Base-by-base conservation (phyloP, 2,329 filamentous ascomycete species). In the Diplodia sapinea region DNA sequence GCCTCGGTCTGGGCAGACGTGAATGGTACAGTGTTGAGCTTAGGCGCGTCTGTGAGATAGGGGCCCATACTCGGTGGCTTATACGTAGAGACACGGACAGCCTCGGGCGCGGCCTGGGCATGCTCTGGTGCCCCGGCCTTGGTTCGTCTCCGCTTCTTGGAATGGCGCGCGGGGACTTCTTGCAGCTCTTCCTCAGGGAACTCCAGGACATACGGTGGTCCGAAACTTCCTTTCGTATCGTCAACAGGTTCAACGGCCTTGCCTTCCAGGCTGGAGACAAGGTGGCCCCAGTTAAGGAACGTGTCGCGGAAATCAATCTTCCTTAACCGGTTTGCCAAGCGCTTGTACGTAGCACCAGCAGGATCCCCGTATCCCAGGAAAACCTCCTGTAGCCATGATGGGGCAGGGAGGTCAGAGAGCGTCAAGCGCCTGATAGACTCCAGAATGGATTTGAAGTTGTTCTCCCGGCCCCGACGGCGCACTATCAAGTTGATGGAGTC, bases 341-440 rank as follows among this genome's bases (percentile, higher is more conserved):
- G 89, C 70, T 91, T 93, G 80, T 96, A 97, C 26, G 88, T 91
- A 40, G 95, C 95, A 68, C 91, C 90, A 36, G 92, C 87, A 68
- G 95, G 94, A 78, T 99, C 94, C 56, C 95, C 95, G 77, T 96
- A 98, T 3, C 95, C 95, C n/a, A 99, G 83, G 78, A 98, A 99
- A 11, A 98, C 94, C 72, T 98, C 95, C 74, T 97, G 93, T 52
- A 99, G 84, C 95, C 95, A 99, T 2, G 89, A 87, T 15, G 95
- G 93, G 65, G 98, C 84, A 7, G 92, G 91, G 23, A 94, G 89
- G 72, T 96, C 92, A 0, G 93, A 93, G 40, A 96, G 83, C 1
- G 93, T 91, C 36, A 99, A 85, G 70, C 88, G 91, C 74, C 91
- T 92, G 75, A 99, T 96, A 1, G 94, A 97, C 73, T 97, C 92